Conservation (phyloP, 257 asterid species). For the Asclepias syriaca region DNA sequence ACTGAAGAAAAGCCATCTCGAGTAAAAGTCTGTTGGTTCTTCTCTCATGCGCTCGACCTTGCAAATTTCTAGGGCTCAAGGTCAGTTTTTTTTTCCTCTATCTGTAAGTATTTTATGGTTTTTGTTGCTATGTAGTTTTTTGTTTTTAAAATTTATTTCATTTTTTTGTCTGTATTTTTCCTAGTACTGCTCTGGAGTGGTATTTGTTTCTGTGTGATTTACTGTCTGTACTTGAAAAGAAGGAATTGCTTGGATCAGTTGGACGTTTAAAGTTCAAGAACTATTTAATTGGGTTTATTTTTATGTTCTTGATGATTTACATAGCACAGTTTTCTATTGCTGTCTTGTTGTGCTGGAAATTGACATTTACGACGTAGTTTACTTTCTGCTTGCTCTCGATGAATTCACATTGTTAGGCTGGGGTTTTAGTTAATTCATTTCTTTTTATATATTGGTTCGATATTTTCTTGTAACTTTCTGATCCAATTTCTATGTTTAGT, state of each 20-base stretch:
- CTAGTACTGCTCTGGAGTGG: background rate
- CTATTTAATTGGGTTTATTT: background rate
- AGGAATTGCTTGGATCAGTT: background rate
- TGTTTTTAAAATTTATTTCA: background rate
- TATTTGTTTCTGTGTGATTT: background rate
- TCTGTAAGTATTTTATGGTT: background rate
- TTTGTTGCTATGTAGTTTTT: background rate
- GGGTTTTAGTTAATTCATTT: background rate
- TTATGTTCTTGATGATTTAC: background rate
- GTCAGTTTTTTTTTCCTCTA: background rate
- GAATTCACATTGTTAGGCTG: background rate
- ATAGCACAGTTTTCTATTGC: background rate
- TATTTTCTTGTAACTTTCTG: background rate
- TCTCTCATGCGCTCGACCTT: too few species aligned
- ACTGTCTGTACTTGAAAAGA: background rate
- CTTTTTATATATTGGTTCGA: background rate
- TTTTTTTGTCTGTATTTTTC: background rate
- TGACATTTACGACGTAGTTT: background rate
- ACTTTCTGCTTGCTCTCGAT: background rate
- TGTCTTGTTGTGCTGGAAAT: constrained; percentile 2
- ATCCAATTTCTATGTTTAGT: background rate
- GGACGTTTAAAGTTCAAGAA: background rate
- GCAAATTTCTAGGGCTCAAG: constrained; percentile 7
- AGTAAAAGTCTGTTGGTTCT: background rate
- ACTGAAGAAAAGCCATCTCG: background rate